phyloP scores from a whole-genome alignment of 208 protist genomes.

The Trichomonas tenax region DNA sequence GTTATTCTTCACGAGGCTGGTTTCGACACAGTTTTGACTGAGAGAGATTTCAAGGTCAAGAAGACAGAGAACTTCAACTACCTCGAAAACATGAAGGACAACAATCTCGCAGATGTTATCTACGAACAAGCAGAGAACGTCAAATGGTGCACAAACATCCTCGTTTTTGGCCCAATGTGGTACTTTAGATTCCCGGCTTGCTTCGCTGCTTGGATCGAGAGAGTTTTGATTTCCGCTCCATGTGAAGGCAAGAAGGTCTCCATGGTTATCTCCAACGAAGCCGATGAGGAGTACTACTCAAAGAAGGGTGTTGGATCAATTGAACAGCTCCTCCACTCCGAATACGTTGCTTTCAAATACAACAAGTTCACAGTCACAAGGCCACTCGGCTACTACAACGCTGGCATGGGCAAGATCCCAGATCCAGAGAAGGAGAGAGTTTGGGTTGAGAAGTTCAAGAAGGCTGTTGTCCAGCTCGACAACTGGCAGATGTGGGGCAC shows the following conservation, averaged over 20 bases:
- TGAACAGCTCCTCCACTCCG: not conserved
- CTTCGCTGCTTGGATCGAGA: not conserved
- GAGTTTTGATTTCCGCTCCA: not conserved
- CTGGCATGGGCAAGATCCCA: not conserved
- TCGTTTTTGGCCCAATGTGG: constrained; percentile 11
- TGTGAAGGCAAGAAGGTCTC: not conserved
- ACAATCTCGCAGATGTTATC: not conserved
- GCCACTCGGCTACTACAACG: not conserved
- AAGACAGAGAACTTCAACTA: not conserved
- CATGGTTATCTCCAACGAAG: not conserved
- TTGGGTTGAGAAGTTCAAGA: not conserved
- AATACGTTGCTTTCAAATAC: not conserved
- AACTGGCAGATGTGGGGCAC: not conserved
- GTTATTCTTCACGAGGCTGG: not conserved
- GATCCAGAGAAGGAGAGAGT: not conserved
- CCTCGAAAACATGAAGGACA: not conserved
- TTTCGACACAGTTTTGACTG: not conserved
- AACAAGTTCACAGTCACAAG: not conserved
- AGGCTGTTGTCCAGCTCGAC: not conserved
- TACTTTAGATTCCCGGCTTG: not conserved
- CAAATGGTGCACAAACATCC: not conserved
- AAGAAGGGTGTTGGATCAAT: not conserved
- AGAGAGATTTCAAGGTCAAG: not conserved
- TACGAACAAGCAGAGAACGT: not conserved
- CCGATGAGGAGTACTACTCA: not conserved